Evolutionary conservation across 495 filamentous ascomycete genomes (phyloP), one percentile per base, ranked within the genome.

Genomic region (Tuber umbilicatum): DNA sequence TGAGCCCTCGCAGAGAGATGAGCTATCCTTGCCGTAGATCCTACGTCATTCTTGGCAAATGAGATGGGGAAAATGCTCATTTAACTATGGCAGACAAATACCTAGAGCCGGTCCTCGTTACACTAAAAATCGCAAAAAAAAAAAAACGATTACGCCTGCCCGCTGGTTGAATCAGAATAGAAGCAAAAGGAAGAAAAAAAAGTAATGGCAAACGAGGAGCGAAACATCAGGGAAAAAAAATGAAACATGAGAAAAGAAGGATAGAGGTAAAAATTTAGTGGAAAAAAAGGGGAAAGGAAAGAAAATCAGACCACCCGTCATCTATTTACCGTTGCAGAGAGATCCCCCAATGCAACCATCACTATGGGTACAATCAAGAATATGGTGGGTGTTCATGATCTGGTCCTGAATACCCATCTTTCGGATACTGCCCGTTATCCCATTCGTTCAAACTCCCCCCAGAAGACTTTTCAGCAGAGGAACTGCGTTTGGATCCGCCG

Each of bases 11-110:
- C 31, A 64, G 55, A 64, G 55, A 35, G 27, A 31, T 64, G 55
- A 64, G 67, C 85, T 78, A 78, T 79, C 77, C 76, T 79, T 78
- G 76, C 64, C 69, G 73, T 70, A 43, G 75, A 79, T 78, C 77
- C 68, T 78, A 79, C 77, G 77, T 79, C 77, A 79, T 79, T 74
- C 76, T 79, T 79, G 72, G 77, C 77, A 79, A 35, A 64, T 64
- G 27, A 35, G 12, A 64, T 64, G 55, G 31, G 31, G 14, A 35
- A 64, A 64, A n/a, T 64, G 55, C 55, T 64, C 31, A 64, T 64
- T 64, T 35, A 64, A 64, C 55, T 64, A 64, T 64, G 14, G 27
- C 31, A 64, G 55, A 64, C 27, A 64, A 5, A 64, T 64, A 64
- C 55, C 55, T 64, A 35, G 55, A 35, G 27, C 31, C n/a, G 55